Base-by-base conservation (phyloP, 805 yeast genomes). In the Pichia exigua region DNA sequence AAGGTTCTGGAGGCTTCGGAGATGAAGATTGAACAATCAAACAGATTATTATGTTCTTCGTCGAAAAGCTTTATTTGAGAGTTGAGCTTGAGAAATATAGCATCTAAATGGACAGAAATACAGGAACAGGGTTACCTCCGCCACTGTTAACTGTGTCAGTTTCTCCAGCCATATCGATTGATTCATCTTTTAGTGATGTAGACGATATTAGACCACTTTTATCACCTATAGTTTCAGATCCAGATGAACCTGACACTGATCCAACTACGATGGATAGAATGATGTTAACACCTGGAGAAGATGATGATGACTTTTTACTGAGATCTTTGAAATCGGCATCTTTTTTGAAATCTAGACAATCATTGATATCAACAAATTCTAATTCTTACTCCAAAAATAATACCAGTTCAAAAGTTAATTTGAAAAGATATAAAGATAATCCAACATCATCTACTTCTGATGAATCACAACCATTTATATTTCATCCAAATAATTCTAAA, bases 201-300 rank as follows among this genome's bases (percentile, higher is more conserved):
- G 50, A 50, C 1, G 32, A 42, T 8, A 50, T 50, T 22, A 42
- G 48, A 15, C 53, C 53, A 2, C 35, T 50, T 11, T 32, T 50
- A 5, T 50, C 53, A 12, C 53, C 53, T 4, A 40, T 51, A 17
- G 45, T 43, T 7, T 51, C 54, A 3, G 48, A 46, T 18, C 53
- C 54, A 4, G 50, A 51, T 47, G 50, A 47, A 11, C 8, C 17
- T 17, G 30, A 32, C 3, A 40, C 45, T 21, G 30, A 38, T 17
- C 42, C 40, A 4, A 44, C 45, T 21, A 39, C 45, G 2, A 2
- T 47, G 6, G 43, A 40, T 18, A 47, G 30, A 13, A 26, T 43
- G 28, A 20, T 46, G 40, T 12, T 44, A 15, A 32, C 42, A 4
- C 48, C 51, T 2, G 51, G 51, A 13, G 54, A 51, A 12, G 54